Percentiles rank a stretch among this genome's conserved stretches.
Conservation (phyloP, 352 stramenopile species). For the Globisporangium nagaii region DNA sequence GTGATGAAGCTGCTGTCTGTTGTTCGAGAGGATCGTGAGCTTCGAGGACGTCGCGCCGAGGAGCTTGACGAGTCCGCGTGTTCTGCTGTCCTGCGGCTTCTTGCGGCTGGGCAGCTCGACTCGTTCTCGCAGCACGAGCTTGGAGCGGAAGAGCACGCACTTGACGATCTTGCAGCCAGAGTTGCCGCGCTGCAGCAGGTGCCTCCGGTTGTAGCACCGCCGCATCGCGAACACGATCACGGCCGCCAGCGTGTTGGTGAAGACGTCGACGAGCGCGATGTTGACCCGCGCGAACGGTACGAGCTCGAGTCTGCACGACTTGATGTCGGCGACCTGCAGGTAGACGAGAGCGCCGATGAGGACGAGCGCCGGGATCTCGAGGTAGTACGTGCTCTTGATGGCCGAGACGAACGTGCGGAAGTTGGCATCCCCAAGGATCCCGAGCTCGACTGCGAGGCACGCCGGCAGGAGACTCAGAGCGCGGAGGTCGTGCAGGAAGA, state of each 20-base stretch:
- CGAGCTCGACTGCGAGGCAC: constrained; percentile 16
- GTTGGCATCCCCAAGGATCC: constrained; percentile 17
- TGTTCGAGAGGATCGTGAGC: constrained; percentile 13
- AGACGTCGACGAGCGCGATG: constrained; percentile 25
- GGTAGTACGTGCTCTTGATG: neutral
- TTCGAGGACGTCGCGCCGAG: constrained; percentile 14
- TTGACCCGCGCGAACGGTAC: constrained; percentile 12
- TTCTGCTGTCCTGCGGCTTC: neutral
- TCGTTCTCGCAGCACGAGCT: constrained; percentile 16
- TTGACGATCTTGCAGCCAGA: constrained; percentile 23
- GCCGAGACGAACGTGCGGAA: constrained; percentile 9
- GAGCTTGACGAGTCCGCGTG: constrained; percentile 17
- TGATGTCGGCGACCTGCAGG: constrained; percentile 19
- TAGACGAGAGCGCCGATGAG: constrained; percentile 14
- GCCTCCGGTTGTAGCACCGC: constrained; percentile 24
- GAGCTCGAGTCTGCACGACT: constrained; percentile 11
- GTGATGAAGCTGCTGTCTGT: neutral
- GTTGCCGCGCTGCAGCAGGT: constrained; percentile 18
- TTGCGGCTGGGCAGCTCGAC: neutral
- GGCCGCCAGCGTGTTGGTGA: constrained; percentile 24
- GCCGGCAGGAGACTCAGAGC: constrained; percentile 9
- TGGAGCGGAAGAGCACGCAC: constrained; percentile 26
- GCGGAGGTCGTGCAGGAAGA: constrained; percentile 15
- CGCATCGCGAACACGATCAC: constrained; percentile 28
- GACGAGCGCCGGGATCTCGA: constrained; percentile 12